Evolutionary conservation across 192 early-diverging fungal species (phyloP).

Genomic region (Coemansia sp.): DNA sequence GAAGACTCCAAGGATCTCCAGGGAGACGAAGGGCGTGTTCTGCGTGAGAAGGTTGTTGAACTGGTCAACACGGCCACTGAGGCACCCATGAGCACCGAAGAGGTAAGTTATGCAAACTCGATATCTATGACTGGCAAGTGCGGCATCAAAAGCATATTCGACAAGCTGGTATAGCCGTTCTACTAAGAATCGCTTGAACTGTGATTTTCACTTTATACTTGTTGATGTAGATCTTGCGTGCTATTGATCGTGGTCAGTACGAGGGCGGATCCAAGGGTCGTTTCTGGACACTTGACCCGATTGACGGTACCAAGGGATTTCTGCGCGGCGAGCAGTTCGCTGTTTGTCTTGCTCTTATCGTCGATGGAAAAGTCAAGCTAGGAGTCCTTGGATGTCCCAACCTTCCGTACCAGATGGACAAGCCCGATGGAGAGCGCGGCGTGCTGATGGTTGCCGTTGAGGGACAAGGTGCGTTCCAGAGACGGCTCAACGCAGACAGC

Average conservation of each 20-base stretch:
- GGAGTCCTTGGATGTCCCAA: conserved; percentile 90
- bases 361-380: conserved; percentile 84
- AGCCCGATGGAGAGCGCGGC: conserved; percentile 68
- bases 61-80: conserved; percentile 73
- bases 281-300: conserved; percentile 82
- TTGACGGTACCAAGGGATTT: conserved; percentile 99
- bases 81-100: conserved; percentile 59
- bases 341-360: conserved; percentile 89
- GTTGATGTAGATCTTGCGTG: conserved; percentile 62
- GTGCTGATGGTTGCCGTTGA: conserved; percentile 83
- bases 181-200: background rate
- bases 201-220: background rate
- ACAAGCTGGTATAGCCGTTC: background rate
- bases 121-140: too few species aligned
- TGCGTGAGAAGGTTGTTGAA: conserved; percentile 78
- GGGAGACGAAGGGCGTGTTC: conserved; percentile 61
- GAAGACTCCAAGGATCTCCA: conserved; percentile 89
- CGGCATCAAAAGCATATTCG: too few species aligned
- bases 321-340: conserved; percentile 96
- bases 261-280: conserved; percentile 75
- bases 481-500: conserved; percentile 16
- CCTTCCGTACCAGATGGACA: conserved; percentile 62
- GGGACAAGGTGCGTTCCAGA: conserved; percentile 89
- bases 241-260: conserved; percentile 92
- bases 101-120: conserved; percentile 64